Evolutionary conservation across 192 early-diverging fungal species (phyloP).

Genomic region (Coemansia sp.): DNA sequence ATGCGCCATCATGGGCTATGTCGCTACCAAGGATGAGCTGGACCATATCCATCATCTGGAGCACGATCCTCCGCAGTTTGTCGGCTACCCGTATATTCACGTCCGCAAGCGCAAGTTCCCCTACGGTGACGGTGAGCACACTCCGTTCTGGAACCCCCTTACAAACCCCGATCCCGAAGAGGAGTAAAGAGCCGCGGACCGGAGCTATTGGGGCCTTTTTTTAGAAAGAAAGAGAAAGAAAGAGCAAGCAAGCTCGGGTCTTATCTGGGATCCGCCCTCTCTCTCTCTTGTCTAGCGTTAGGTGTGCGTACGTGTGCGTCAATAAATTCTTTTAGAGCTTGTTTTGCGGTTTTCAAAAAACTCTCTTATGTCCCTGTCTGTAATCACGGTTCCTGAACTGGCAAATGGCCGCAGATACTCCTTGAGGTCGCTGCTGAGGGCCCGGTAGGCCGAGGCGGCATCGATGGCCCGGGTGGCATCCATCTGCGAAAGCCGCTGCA

Average conservation of each 20-base stretch:
- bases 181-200: too few species aligned
- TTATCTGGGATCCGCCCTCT: too few species aligned
- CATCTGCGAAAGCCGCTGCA: constrained; percentile 69
- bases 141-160: constrained; percentile 50
- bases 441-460: constrained; percentile 71
- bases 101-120: constrained; percentile 51
- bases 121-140: constrained; percentile 52
- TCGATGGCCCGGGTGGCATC: constrained; percentile 73
- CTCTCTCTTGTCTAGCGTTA: too few species aligned
- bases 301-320: neutral
- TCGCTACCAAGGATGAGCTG: constrained; percentile 46
- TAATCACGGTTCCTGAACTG: constrained; percentile 70
- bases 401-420: constrained; percentile 69
- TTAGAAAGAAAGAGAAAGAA: too few species aligned
- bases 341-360: constrained; percentile 61
- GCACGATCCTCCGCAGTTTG: constrained; percentile 51
- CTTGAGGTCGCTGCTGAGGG: constrained; percentile 65
- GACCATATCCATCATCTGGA: constrained; percentile 52
- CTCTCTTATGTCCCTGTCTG: constrained; percentile 64
- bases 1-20: constrained; percentile 30
- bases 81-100: constrained; percentile 43
- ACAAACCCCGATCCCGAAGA: constrained; percentile 52
- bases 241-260: too few species aligned
- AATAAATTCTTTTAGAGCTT: neutral
- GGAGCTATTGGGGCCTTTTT: too few species aligned